Evolutionary conservation across 2,329 filamentous ascomycete genomes (phyloP).

Genomic region (Fusarium humuli): DNA sequence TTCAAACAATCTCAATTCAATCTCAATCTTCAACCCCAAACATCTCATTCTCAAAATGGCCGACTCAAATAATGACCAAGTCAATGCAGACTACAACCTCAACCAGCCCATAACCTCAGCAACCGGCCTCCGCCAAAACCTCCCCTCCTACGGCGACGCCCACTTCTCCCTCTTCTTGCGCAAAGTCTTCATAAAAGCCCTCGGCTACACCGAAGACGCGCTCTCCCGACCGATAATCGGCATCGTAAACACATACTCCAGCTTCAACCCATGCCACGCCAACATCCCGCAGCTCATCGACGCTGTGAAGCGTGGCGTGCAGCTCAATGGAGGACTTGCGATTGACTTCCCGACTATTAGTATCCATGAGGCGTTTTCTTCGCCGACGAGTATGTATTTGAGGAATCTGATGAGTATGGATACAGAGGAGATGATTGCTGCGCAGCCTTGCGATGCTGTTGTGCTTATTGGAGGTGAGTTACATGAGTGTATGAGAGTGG

Average conservation of each 20-base stretch:
- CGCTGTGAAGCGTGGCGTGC: slow-evolving; percentile 75
- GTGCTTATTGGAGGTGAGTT: slow-evolving; percentile 72
- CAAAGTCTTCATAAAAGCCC: slow-evolving; percentile 81
- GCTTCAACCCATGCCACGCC: slow-evolving; percentile 80
- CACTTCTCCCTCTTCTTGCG: slow-evolving; percentile 81
- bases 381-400: slow-evolving; percentile 80
- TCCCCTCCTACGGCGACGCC: slow-evolving; percentile 77
- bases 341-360: slow-evolving; percentile 82
- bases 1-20: neutral
- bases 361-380: slow-evolving; percentile 75
- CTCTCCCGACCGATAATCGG: slow-evolving; percentile 78
- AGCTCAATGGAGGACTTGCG: slow-evolving; percentile 73
- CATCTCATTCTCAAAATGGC: slow-evolving; percentile 22
- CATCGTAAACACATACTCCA: slow-evolving; percentile 78
- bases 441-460: slow-evolving; percentile 76
- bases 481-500: no score
- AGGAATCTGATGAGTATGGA: slow-evolving; percentile 84
- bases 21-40: neutral
- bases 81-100: slow-evolving; percentile 70
- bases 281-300: slow-evolving; percentile 79
- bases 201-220: slow-evolving; percentile 79
- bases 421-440: slow-evolving; percentile 81
- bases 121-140: slow-evolving; percentile 70
- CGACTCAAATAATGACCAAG: slow-evolving; percentile 7
- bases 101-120: slow-evolving; percentile 61